phyloP scores from a whole-genome alignment of 2,329 filamentous ascomycete genomes.

The Curvularia sp. region DNA sequence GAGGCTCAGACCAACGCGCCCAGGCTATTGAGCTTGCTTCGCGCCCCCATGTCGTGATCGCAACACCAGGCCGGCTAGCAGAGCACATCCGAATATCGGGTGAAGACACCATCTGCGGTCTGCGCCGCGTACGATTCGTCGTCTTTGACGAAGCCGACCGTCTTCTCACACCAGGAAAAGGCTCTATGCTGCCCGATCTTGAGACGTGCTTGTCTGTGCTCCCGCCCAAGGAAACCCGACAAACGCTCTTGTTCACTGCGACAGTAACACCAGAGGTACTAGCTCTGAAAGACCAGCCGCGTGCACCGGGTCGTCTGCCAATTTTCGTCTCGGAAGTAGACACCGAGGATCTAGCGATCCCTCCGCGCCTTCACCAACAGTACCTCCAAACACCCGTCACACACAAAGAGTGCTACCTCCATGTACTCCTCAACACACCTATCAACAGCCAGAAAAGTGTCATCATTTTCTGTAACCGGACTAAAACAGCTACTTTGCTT shows the following conservation, averaged over 20 bases:
- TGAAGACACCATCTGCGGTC: conserved; percentile 83
- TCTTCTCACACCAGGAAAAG: conserved; percentile 74
- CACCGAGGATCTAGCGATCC: conserved; percentile 74
- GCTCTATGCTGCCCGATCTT: conserved; percentile 93
- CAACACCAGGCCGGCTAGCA: conserved; percentile 86
- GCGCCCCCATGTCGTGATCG: conserved; percentile 89
- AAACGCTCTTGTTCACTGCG: conserved; percentile 94
- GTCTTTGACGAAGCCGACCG: conserved; percentile 97
- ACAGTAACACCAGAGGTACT: conserved; percentile 93
- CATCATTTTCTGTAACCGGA: conserved; percentile 96
- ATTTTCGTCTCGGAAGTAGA: conserved; percentile 91
- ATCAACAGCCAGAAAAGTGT: conserved; percentile 75
- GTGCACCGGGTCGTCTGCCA: conserved; percentile 72
- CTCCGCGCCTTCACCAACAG: conserved; percentile 79
- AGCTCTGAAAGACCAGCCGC: conserved; percentile 80
- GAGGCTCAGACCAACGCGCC: conserved; percentile 87
- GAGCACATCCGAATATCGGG: conserved; percentile 94
- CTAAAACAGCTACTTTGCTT: conserved; percentile 83
- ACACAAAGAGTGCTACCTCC: conserved; percentile 93
- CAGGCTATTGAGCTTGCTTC: conserved; percentile 85
- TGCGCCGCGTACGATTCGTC: conserved; percentile 80
- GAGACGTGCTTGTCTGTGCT: conserved; percentile 85
- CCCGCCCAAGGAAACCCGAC: conserved; percentile 77
- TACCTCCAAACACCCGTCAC: conserved; percentile 90
- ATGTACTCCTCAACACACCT: conserved; percentile 79